These are phyloP conservation scores for Podospora pseudopauciseta DNA, from an alignment of 495 filamentous ascomycete genomes.

Conservation along the genomic window DNA sequence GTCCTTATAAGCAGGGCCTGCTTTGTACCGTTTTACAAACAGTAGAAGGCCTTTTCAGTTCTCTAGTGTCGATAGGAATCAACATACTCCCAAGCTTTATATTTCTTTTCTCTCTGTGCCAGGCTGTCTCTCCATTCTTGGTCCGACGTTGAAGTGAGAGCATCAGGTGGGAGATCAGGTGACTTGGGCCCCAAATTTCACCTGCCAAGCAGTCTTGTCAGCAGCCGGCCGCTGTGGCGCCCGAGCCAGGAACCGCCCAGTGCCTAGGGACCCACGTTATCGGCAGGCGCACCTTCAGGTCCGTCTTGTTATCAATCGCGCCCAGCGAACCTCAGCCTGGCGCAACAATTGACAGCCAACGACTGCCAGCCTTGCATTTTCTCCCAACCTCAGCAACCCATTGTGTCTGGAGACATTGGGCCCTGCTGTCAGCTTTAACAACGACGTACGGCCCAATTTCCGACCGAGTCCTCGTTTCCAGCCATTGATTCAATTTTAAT, in stretches of 20 bases:
- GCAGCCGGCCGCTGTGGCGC: neutral
- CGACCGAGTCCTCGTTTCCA: neutral
- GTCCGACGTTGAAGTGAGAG: neutral
- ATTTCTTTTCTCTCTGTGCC: neutral
- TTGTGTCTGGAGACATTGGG: neutral
- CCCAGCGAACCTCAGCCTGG: neutral
- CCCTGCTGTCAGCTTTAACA: neutral
- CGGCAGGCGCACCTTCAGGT: neutral
- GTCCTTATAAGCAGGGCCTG: neutral
- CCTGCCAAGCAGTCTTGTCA: neutral
- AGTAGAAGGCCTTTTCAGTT: too few relatives aligned
- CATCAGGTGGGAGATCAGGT: constrained; percentile 9
- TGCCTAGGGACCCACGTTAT: too few relatives aligned
- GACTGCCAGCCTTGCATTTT: neutral
- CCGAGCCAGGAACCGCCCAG: neutral
- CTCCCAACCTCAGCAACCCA: neutral
- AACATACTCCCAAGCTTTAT: neutral
- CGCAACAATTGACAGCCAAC: neutral
- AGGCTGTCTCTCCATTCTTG: neutral
- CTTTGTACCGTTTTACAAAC: too few relatives aligned
- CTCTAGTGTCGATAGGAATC: neutral
- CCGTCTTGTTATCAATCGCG: neutral
- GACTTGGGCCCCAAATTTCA: neutral
- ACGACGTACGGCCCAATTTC: neutral
- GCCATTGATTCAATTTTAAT: neutral